Percentiles rank a stretch among this genome's conserved stretches.
Conservation (phyloP, 805 yeast genomes). For the Suhomyces emberorum region DNA sequence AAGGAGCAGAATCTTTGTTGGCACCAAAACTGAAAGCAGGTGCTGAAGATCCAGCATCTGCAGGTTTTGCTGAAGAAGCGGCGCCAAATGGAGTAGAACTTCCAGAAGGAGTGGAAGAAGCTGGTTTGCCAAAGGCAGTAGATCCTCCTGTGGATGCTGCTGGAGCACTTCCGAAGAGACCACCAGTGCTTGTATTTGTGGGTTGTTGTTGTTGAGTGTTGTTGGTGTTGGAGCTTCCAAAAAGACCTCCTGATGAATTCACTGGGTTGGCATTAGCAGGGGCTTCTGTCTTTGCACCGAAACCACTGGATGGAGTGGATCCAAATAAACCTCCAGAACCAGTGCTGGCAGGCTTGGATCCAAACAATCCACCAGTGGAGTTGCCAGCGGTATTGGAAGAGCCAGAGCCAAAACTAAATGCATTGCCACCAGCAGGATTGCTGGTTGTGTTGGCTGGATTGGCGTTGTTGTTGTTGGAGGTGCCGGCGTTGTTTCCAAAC, state of each 20-base stretch:
- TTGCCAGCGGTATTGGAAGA: slow-evolving; percentile 3
- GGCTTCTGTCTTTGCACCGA: slow-evolving; percentile 18
- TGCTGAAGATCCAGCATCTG: slow-evolving; percentile 1
- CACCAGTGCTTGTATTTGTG: slow-evolving; percentile 13
- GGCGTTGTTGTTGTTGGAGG: neutral
- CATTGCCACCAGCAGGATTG: slow-evolving; percentile 1
- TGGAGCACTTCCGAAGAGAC: slow-evolving; percentile 13
- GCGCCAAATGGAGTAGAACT: slow-evolving; percentile 3
- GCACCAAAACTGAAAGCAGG: slow-evolving; percentile 19
- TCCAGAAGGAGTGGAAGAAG: slow-evolving; percentile 5
- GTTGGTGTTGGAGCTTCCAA: slow-evolving; percentile 7
- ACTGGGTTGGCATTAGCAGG: slow-evolving; percentile 3
- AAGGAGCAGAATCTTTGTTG: slow-evolving; percentile 11
- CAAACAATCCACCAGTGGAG: slow-evolving; percentile 7
- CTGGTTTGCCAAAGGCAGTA: slow-evolving; percentile 1
- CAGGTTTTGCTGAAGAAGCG: slow-evolving; percentile 6
- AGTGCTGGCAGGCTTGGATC: neutral
- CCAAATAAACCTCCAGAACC: slow-evolving; percentile 9
- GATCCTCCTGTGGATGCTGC: neutral
- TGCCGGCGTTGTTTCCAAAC: slow-evolving; percentile 9
- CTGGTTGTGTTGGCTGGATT: neutral
- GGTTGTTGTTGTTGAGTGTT: slow-evolving; percentile 2
- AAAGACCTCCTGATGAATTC: slow-evolving; percentile 8
- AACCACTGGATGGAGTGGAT: slow-evolving; percentile 5
- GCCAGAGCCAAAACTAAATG: slow-evolving; percentile 8